Evolutionary conservation across 2,329 filamentous ascomycete genomes (phyloP), one percentile per base, ranked within the genome.

Genomic region (Neopestalotiopsis sp.): DNA sequence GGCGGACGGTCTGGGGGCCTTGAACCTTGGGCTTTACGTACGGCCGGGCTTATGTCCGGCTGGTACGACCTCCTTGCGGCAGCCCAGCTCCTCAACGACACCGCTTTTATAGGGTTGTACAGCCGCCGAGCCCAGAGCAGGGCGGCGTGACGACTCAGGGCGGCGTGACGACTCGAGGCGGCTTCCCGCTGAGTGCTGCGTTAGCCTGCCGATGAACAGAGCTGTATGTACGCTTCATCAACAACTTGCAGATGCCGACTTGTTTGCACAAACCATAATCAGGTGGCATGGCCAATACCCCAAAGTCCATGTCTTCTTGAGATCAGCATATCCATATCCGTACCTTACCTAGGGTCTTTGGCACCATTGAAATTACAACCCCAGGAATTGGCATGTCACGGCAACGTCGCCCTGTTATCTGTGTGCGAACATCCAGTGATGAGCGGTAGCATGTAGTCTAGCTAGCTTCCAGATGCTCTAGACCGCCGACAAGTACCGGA

Each of bases 391-490:
- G 34, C 34, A 38, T 38, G 34, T 10, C 6, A 38, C 34, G 10
- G 3, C 34, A 10, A 38, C 34, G 34, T 10, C 34, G 34, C 34
- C 10, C 34, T 6, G 24, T 28, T 28, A 28, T 28, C 34, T n/a
- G 28, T 24, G 34, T 45, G 45, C 57, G 45, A 66, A 38, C 38
- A 49, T 45, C 64, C 28, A 45, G 49, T 61, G 28, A 34, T 67
- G 20, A 14, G 28, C 42, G 9, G 30, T 14, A 17, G 20, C n/a
- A 53, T 53, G 34, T 63, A 40, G 66, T 63, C 66, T 38, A 24
- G 42, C 34, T 67, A 28, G 20, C 57, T 66, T 28, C 57, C 59
- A 67, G 66, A 42, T 63, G 66, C 58, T 67, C 66, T 62, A 67
- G 59, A 67, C 45, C 58, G 17, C 12, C 59, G 30, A 53, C 59